Base-by-base conservation (phyloP, 331 rosid genomes). In the Pyracantha coccinea region DNA sequence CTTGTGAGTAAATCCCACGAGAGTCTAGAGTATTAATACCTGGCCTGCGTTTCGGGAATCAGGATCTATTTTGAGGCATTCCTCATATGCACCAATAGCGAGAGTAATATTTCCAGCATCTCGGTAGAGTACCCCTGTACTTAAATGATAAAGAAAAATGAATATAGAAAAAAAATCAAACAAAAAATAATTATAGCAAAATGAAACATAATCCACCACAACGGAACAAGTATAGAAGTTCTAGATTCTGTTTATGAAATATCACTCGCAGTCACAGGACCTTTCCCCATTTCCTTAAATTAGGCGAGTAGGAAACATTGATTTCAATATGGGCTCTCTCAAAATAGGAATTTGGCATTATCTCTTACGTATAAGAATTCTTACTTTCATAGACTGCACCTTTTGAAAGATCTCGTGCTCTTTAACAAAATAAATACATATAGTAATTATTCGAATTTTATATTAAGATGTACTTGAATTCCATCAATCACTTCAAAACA, bases 21-120 rank as follows among this genome's bases (percentile, higher is more conserved):
- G 66, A 44, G 45, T n/a, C 68, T 27, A 50, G 62, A 75, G 66
- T 73, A 57, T 54, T 63, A 77, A 74, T 81, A 94, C 98, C 97
- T 94, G 98, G 85, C 98, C 98, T 77, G 98, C 97, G 83, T 94
- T 94, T 70, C 98, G 91, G 77, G 98, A 94, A 83, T 94, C 98
- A 0, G 97, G 97, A 83, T 94, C 98, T 71, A 94, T 94, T 87
- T 88, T 91, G 64, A 94, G 95, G 81, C 98, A 94, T 72, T 87
- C 93, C 77, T 94, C 98, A 83, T 94, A 94, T 6, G 98, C 97
- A 87, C 86, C 90, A 85, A 94, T 83, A 50, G 98, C 96, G 47
- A 86, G 70, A 41, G 89, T 62, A 55, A 94, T 94, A 78, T 91
- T 90, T 79, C 98, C 98, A 73, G 97, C 96, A 85, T 94, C 98